Evolutionary conservation across 169 alveolate species (phyloP).

Genomic region (Cryptosporidium canis): DNA sequence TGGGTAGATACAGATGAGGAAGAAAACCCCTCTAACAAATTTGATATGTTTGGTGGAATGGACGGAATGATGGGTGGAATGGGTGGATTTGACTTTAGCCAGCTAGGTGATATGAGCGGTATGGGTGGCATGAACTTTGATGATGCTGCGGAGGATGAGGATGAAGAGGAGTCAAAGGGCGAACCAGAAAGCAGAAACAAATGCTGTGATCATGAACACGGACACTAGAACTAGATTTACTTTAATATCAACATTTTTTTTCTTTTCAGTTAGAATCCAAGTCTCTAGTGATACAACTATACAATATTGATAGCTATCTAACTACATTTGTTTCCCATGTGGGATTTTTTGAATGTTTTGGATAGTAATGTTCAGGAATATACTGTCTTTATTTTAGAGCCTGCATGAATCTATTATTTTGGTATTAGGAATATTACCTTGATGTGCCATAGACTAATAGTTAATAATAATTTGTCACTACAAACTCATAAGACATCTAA

Average conservation of each 20-base stretch:
- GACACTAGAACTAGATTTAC: background rate
- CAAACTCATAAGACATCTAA: too few relatives aligned
- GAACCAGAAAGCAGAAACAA: background rate
- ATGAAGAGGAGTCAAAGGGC: conserved; percentile 37
- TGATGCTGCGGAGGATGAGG: conserved; percentile 45
- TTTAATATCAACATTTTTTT: background rate
- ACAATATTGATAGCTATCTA: background rate
- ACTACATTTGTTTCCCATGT: background rate
- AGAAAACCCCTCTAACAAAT: conserved; percentile 74
- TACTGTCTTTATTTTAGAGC: too few relatives aligned
- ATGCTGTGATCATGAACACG: background rate
- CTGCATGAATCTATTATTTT: too few relatives aligned
- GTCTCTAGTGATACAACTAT: background rate
- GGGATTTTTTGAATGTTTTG: too few relatives aligned
- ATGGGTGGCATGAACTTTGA: conserved; percentile 76
- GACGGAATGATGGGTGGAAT: conserved; percentile 74
- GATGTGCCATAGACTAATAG: too few relatives aligned
- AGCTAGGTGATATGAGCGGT: conserved; percentile 76
- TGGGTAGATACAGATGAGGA: conserved; percentile 84
- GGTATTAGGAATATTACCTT: too few relatives aligned
- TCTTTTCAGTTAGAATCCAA: background rate
- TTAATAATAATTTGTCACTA: too few relatives aligned
- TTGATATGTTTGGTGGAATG: conserved; percentile 75
- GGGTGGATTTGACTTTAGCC: conserved; percentile 76
- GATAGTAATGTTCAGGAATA: too few relatives aligned